A percentile compares a stretch with the other conserved stretches of the same genome.
Evolutionary conservation across 169 alveolate genomes (phyloP).

Genomic region (Plasmodium relictum): DNA sequence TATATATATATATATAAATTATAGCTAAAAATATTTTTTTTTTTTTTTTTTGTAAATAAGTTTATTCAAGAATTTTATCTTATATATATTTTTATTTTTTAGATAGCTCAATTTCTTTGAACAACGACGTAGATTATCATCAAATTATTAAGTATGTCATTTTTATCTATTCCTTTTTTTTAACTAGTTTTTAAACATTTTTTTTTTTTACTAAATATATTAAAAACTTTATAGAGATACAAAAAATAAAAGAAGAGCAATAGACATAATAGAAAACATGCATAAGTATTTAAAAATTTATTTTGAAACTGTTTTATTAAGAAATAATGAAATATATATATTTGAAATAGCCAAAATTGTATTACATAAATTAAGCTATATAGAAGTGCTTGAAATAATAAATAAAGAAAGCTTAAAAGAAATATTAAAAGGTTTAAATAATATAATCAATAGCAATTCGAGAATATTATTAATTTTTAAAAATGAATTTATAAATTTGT

Average conservation of each 20-base stretch:
- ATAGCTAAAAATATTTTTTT: too few relatives aligned
- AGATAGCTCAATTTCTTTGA: too few relatives aligned
- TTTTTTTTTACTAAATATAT: background rate
- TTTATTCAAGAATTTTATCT: too few relatives aligned
- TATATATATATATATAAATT: too few relatives aligned
- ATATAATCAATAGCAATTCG: slow-evolving; percentile 32
- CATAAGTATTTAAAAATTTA: slow-evolving; percentile 48
- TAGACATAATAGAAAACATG: slow-evolving; percentile 24
- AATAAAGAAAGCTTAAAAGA: slow-evolving; percentile 61
- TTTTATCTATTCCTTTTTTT: background rate
- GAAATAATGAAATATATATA: background rate
- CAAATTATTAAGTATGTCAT: too few relatives aligned
- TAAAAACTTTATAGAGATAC: background rate
- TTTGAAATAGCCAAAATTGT: slow-evolving; percentile 34
- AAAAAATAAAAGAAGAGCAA: slow-evolving; percentile 11
- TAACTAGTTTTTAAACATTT: background rate
- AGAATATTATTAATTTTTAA: slow-evolving; percentile 18
- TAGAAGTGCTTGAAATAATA: slow-evolving; percentile 27
- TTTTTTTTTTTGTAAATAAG: too few relatives aligned
- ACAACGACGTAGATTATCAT: too few relatives aligned
- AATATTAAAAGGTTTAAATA: slow-evolving; percentile 24
- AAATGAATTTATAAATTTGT: slow-evolving; percentile 28
- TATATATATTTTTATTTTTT: too few relatives aligned
- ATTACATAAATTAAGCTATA: slow-evolving; percentile 23
- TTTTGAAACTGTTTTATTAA: slow-evolving; percentile 15